Base-by-base conservation (phyloP, 2,329 filamentous ascomycete species). In the Setomelanomma holmii region DNA sequence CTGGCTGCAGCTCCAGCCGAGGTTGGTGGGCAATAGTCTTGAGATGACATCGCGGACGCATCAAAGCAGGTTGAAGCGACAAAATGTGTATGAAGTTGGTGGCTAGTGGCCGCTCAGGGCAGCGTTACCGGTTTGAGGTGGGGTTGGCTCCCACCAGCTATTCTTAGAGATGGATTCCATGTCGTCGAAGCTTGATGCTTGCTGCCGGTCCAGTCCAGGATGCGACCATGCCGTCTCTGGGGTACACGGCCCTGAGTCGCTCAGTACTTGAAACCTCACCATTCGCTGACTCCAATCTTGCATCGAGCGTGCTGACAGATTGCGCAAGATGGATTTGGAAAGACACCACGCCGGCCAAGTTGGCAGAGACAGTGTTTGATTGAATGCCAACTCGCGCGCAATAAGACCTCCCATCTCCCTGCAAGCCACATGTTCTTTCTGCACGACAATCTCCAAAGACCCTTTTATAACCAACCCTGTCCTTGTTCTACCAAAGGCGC, bases 161-260 rank as follows among this genome's bases (percentile, higher is more conserved):
- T 68, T 67, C 61, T 64, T 72, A 71, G 68, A 61, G 53, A 69
- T 68, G 64, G 59, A 60, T 61, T 69, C 64, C 58, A 30, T 10
- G 14, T 30, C 27, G 5, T 60, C 62, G 64, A 66, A 66, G 64
- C 63, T 58, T 64, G 59, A 53, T 45, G 39, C 45, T 34, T 54
- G 46, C 46, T 43, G 43, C 53, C 42, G 52, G 44, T 22, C 20
- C 22, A 12, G 17, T 4, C 45, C 39, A 45, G 47, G 54, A 41
- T 49, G 6, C 20, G 8, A 8, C 56, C 57, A 47, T 57, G 55
- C 42, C 35, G n/a, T 48, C 34, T 60, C 50, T 64, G 61, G 63
- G 50, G 60, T 58, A 49, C 33, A 51, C 42, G 39, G 40, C 42
- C 58, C 53, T 61, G 58, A 60, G 41, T 59, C 47, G 48, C 41